Conservation (phyloP, 2,329 filamentous ascomycete genomes). For the Ceratocystis smalleyi region DNA sequence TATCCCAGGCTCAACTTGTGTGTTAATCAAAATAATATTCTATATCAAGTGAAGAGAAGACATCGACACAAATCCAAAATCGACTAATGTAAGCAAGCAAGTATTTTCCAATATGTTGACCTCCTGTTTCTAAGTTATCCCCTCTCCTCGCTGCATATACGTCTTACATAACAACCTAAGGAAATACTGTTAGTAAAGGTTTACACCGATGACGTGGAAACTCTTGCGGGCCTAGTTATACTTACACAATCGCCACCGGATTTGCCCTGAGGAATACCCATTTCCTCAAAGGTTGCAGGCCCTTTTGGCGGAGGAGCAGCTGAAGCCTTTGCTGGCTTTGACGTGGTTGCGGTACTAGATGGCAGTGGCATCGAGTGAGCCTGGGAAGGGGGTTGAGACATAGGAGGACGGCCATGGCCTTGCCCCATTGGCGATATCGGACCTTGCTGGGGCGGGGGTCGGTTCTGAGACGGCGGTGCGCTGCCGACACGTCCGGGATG, state of each 20-base stretch:
- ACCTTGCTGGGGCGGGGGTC: constrained; percentile 4
- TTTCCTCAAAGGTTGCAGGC: constrained; percentile 92
- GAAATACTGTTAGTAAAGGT: constrained; percentile 2
- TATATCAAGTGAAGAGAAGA: not conserved
- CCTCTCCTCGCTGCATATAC: not conserved
- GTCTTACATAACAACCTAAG: not conserved
- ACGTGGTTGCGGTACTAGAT: constrained; percentile 22
- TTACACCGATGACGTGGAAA: not conserved
- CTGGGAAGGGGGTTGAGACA: constrained; percentile 21
- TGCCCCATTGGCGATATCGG: constrained; percentile 20
- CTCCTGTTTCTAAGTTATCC: not conserved
- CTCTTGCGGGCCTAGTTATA: constrained; percentile 18
- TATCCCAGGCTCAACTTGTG: not conserved
- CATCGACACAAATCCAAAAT: not conserved
- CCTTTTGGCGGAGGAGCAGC: constrained; percentile 48
- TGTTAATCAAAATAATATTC: not conserved
- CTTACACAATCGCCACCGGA: constrained; percentile 82
- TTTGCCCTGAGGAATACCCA: constrained; percentile 80
- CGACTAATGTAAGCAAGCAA: not conserved
- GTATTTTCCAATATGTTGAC: constrained; percentile 2
- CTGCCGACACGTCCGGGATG: constrained; percentile 24
- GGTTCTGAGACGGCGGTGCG: constrained; percentile 23
- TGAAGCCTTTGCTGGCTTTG: constrained; percentile 28
- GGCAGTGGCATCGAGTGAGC: not conserved
- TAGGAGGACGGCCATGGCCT: constrained; percentile 19